These are phyloP conservation scores for Echinosophora koreensis DNA, from an alignment of 306 rosid genomes.

Conservation along the genomic window DNA sequence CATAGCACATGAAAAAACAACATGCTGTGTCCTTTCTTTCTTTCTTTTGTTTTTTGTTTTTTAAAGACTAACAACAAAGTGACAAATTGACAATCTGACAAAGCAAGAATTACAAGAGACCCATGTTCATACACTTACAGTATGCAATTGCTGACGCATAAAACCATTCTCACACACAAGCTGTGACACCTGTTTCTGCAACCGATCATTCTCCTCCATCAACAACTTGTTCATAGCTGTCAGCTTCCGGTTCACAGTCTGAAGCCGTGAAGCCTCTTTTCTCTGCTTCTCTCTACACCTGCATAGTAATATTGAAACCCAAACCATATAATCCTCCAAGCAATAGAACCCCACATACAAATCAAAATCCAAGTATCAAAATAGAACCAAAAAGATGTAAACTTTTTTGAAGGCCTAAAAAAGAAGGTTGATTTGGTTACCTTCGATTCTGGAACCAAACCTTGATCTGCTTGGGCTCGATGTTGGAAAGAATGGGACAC, in stretches of 20 bases:
- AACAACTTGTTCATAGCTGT: slow-evolving; percentile 93
- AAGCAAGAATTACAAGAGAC: neutral
- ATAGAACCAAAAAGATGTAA: neutral
- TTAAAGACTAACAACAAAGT: neutral
- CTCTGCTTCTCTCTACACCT: slow-evolving; percentile 99
- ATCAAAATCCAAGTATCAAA: slow-evolving; percentile 2
- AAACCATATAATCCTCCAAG: slow-evolving; percentile 15
- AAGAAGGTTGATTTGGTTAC: slow-evolving; percentile 37
- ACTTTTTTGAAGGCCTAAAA: neutral
- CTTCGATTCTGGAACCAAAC: slow-evolving; percentile 99
- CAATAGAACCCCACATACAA: neutral
- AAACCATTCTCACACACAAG: slow-evolving; percentile 93
- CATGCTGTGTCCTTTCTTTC: neutral
- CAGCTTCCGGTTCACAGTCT: slow-evolving; percentile 89
- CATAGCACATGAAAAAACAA: neutral
- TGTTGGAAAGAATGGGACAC: slow-evolving; percentile 89
- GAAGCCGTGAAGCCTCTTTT: slow-evolving; percentile 91
- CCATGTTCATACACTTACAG: slow-evolving; percentile 61
- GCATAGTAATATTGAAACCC: slow-evolving; percentile 39
- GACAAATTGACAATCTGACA: slow-evolving; percentile 8
- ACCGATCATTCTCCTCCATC: slow-evolving; percentile 98
- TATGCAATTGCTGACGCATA: slow-evolving; percentile 92
- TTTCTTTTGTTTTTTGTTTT: too few relatives aligned
- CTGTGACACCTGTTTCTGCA: slow-evolving; percentile 98
- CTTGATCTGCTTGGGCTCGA: slow-evolving; percentile 98